Evolutionary conservation across 1,139 yeast species (phyloP).

Genomic region (Hemisphaericaspora xylanilytica): DNA sequence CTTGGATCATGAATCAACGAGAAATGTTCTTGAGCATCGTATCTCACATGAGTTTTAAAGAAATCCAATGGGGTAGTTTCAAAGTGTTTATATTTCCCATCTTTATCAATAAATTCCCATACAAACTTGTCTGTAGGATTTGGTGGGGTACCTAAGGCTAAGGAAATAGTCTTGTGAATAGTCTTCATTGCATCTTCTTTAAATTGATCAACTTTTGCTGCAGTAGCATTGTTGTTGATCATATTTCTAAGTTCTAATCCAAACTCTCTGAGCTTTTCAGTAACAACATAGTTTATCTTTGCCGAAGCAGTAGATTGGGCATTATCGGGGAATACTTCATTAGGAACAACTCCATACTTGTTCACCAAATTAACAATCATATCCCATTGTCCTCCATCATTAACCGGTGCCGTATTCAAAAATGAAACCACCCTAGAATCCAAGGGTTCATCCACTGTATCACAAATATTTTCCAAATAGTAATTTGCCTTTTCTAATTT

Average conservation of each 20-base stretch:
- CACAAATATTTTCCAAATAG: conserved; percentile 71
- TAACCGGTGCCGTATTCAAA: conserved; percentile 59
- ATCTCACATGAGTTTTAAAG: conserved; percentile 52
- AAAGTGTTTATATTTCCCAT: conserved; percentile 54
- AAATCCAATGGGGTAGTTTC: conserved; percentile 64
- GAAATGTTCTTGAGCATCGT: conserved; percentile 53
- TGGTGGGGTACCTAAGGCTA: conserved; percentile 78
- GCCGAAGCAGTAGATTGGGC: conserved; percentile 60
- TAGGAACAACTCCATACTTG: conserved; percentile 79
- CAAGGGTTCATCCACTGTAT: conserved; percentile 60
- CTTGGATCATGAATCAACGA: conserved; percentile 81
- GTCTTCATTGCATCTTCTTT: conserved; percentile 56
- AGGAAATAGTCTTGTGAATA: conserved; percentile 59
- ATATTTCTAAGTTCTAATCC: conserved; percentile 63
- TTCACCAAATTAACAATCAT: conserved; percentile 72
- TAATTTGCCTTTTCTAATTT: conserved; percentile 54
- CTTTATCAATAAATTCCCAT: conserved; percentile 77
- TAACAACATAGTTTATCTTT: conserved; percentile 58
- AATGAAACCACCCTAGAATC: conserved; percentile 68
- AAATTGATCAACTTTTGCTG: conserved; percentile 22
- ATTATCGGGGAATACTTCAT: conserved; percentile 67
- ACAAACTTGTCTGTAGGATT: conserved; percentile 60
- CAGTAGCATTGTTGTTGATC: conserved; percentile 25
- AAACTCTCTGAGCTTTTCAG: conserved; percentile 70
- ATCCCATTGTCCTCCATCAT: conserved; percentile 86